Conservation (phyloP, 305 asterid species). For the Rubia tinctorum region DNA sequence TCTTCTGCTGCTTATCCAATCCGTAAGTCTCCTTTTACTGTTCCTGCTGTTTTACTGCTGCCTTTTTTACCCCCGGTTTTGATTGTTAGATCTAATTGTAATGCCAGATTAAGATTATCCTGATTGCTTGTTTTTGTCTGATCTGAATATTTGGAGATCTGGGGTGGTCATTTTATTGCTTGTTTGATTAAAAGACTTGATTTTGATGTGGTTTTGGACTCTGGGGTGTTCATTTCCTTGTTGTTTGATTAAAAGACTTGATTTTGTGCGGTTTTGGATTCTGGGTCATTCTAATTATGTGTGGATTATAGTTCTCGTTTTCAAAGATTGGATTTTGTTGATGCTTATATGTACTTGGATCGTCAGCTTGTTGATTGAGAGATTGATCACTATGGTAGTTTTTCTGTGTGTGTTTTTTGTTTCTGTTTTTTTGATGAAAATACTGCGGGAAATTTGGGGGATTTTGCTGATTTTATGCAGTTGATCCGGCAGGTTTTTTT, state of each 20-base stretch:
- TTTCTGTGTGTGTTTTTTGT: background rate
- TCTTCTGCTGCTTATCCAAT: constrained; percentile 43
- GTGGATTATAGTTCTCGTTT: too few relatives aligned
- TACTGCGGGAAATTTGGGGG: constrained; percentile 19
- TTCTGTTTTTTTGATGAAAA: constrained; percentile 10
- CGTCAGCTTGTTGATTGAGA: constrained; percentile 13
- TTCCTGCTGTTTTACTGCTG: constrained; percentile 9
- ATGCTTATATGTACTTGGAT: constrained; percentile 19
- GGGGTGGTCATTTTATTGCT: constrained; percentile 25
- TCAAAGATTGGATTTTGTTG: constrained; percentile 26
- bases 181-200: constrained; percentile 36
- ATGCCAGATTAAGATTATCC: constrained; percentile 44
- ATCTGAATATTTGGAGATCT: constrained; percentile 66
- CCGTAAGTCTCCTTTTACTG: constrained; percentile 45
- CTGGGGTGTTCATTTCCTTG: constrained; percentile 32
- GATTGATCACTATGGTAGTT: constrained; percentile 15
- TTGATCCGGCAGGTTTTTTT: constrained; percentile 21
- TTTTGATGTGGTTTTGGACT: constrained; percentile 31
- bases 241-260: constrained; percentile 15
- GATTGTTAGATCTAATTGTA: constrained; percentile 48
- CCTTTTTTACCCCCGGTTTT: background rate
- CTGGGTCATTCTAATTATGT: constrained; percentile 24
- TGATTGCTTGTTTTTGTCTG: constrained; percentile 40
- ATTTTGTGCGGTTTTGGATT: constrained; percentile 17
- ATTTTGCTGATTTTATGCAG: constrained; percentile 33